Percentiles rank a stretch among this genome's conserved stretches.
Evolutionary conservation across 768 basidiomycete genomes (phyloP).

Genomic region (Kondoa malvinella): DNA sequence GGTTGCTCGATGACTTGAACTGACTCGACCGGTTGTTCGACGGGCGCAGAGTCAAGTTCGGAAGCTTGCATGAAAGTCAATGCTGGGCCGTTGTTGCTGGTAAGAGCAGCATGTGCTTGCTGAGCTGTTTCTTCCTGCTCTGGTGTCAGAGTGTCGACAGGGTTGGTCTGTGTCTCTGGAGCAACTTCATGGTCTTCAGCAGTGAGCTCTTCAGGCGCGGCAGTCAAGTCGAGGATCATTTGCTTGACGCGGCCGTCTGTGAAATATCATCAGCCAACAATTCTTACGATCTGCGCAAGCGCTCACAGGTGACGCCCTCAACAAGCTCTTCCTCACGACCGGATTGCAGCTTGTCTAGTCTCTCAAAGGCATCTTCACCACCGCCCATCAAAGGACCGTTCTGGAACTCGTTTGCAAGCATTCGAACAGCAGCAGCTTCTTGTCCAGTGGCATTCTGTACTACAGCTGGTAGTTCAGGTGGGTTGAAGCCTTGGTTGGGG

Average conservation of each 20-base stretch:
- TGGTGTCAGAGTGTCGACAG: neutral
- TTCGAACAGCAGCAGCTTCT: constrained; percentile 24
- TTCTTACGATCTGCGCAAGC: neutral
- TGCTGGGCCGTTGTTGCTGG: neutral
- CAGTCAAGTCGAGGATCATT: constrained; percentile 25
- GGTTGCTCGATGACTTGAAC: neutral
- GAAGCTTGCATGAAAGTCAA: constrained; percentile 24
- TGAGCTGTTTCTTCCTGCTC: neutral
- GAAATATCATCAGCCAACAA: neutral
- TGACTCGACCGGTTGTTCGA: neutral
- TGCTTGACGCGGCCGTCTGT: constrained; percentile 20
- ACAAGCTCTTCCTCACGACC: constrained; percentile 19
- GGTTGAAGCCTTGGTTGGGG: constrained; percentile 16
- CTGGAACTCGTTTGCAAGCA: constrained; percentile 21
- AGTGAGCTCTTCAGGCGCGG: constrained; percentile 13
- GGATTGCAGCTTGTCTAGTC: constrained; percentile 18
- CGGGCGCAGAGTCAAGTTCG: constrained; percentile 16
- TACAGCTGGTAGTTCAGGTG: constrained; percentile 15
- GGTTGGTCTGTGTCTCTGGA: constrained; percentile 18
- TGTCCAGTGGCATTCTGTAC: constrained; percentile 21
- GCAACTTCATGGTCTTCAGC: constrained; percentile 13
- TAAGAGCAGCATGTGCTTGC: neutral
- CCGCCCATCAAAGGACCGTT: constrained; percentile 24
- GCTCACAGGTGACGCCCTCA: constrained; percentile 25
- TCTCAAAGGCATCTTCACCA: constrained; percentile 22